Evolutionary conservation across 164 flowering plant genomes (phyloP).

Genomic region (Dillenia suffruticosa): DNA sequence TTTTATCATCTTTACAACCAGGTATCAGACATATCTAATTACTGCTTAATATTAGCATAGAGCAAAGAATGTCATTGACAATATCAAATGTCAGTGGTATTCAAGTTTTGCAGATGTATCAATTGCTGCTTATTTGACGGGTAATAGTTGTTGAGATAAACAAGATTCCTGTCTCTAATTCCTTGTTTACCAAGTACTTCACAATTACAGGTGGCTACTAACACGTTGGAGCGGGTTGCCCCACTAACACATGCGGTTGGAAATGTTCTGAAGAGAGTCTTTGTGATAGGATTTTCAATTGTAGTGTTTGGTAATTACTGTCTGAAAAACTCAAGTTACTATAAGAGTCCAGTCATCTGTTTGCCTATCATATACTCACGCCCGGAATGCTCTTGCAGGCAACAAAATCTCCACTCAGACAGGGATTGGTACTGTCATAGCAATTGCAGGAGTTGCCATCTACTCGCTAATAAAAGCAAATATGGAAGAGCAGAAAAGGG

Average conservation of each 20-base stretch:
- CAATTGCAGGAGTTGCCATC: conserved; percentile 72
- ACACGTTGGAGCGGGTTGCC: conserved; percentile 62
- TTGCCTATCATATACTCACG: not conserved
- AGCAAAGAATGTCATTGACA: too few relatives aligned
- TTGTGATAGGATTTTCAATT: conserved; percentile 65
- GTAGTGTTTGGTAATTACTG: conserved; percentile 45
- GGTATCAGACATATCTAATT: conserved; percentile 17
- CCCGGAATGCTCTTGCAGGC: conserved; percentile 31
- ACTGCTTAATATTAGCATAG: too few relatives aligned
- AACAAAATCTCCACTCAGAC: conserved; percentile 68
- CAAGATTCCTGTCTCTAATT: too few relatives aligned
- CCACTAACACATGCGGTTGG: conserved; percentile 72
- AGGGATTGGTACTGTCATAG: conserved; percentile 69
- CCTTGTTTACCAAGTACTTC: too few relatives aligned
- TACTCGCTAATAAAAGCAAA: conserved; percentile 69
- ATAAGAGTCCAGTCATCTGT: not conserved
- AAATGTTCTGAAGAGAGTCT: conserved; percentile 56
- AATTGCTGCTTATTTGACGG: too few relatives aligned
- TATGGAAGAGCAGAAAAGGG: conserved; percentile 56
- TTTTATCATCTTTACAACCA: conserved; percentile 68
- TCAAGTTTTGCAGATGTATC: too few relatives aligned
- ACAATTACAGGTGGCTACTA: conserved; percentile 47
- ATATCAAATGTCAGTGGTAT: too few relatives aligned
- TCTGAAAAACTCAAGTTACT: not conserved
- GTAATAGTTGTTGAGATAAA: too few relatives aligned